phyloP scores from a whole-genome alignment of 2,329 filamentous ascomycete species.

The Claviceps quebecensis region DNA sequence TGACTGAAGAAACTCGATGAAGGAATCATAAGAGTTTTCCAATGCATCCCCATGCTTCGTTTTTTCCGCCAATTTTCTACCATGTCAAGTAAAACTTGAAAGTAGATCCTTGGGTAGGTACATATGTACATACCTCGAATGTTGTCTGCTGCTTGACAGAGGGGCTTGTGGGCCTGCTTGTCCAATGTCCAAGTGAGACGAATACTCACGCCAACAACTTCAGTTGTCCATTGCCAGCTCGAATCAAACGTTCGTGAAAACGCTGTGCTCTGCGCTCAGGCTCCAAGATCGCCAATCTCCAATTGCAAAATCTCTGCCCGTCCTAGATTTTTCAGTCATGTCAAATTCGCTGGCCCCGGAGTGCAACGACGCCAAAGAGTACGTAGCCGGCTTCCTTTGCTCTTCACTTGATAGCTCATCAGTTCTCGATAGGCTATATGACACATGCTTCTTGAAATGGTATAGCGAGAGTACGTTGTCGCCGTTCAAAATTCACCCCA shows the following conservation, averaged over 20 bases:
- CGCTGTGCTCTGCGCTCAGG: not conserved
- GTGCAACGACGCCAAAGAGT: slow-evolving; percentile 96
- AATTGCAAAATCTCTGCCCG: not conserved
- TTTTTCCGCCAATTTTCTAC: too few species aligned
- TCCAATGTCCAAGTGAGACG: too few species aligned
- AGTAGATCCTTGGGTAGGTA: too few species aligned
- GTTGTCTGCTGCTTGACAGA: too few species aligned
- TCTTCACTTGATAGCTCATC: slow-evolving; percentile 1
- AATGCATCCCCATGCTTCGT: too few species aligned
- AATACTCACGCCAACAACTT: not conserved
- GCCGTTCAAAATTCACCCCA: not conserved
- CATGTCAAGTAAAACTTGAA: too few species aligned
- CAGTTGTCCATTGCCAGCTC: not conserved
- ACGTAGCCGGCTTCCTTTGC: slow-evolving; percentile 18
- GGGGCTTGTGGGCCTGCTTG: too few species aligned
- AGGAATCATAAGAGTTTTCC: too few species aligned
- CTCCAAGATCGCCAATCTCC: not conserved
- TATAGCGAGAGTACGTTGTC: slow-evolving; percentile 80
- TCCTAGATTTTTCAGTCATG: slow-evolving; percentile 30
- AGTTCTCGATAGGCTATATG: slow-evolving; percentile 56
- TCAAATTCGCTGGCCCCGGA: slow-evolving; percentile 88
- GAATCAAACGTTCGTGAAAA: not conserved
- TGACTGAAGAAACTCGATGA: too few species aligned
- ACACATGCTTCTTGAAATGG: slow-evolving; percentile 97
- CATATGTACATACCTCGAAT: too few species aligned